Base-by-base conservation (phyloP, 441 rosid species). In the Capsella rubella region DNA sequence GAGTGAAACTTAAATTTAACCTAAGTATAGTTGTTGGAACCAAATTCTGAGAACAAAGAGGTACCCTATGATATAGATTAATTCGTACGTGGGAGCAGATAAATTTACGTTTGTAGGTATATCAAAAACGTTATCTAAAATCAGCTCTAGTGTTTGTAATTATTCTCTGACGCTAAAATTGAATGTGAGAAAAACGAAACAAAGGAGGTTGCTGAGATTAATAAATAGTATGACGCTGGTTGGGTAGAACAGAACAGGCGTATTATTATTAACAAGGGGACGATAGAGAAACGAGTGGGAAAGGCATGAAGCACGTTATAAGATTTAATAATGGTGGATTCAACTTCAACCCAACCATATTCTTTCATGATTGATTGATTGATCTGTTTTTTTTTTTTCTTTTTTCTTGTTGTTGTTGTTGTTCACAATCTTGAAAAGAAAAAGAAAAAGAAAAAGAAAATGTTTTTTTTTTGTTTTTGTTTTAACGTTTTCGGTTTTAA, bases 221-320 rank as follows among this genome's bases (percentile, higher is more conserved):
- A 49, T 66, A 74, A 58, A 47, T 66, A 21, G 25, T 21, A 14
- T 57, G n/a, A 15, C 66, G 50, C 7, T 58, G 39, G 54, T 66
- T 66, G 78, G 67, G 11, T 58, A 47, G 8, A 45, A 31, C 56
- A 56, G 16, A 21, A 21, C 2, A 21, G 25, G 25, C 2, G 25
- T 63, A 43, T 31, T 45, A 25, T 72, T 32, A 45, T 28, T 16
- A 16, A 16, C 0, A 65, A 9, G 10, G 16, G 28, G 25, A 21
- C 10, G 60, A 74, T 58, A 29, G 72, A 65, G 53, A 66, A 58
- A 58, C 27, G 28, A 49, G 39, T 74, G 62, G 62, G 72, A 74
- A 58, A 74, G 42, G 73, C 73, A 66, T 74, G 78, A 67, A 66
- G 62, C 78, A 58, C 78, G 78, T 74, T 66, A 58, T 40, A 58